phyloP scores from a whole-genome alignment of 345 rosid genomes.

The Salix arbutifolia region DNA sequence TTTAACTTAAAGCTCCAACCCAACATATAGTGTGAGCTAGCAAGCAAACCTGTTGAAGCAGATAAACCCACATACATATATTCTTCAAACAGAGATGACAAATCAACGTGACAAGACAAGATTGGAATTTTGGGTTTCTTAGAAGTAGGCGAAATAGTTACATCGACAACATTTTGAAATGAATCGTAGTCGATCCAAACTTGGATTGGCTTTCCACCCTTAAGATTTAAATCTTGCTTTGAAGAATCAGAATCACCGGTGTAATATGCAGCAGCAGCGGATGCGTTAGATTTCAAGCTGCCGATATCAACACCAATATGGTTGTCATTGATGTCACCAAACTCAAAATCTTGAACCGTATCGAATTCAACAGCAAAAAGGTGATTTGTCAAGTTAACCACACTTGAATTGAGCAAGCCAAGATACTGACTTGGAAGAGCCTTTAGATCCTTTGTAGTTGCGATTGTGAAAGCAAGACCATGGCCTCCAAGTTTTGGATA shows the following conservation, averaged over 20 bases:
- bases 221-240: conserved; percentile 13
- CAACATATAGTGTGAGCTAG: conserved; percentile 25
- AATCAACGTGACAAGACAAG: conserved; percentile 18
- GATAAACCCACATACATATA: conserved; percentile 28
- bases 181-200: conserved; percentile 32
- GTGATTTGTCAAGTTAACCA: conserved; percentile 14
- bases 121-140: conserved; percentile 18
- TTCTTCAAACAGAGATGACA: conserved; percentile 18
- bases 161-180: conserved; percentile 12
- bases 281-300: conserved; percentile 20
- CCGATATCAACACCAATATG: conserved; percentile 22
- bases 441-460: conserved; percentile 15
- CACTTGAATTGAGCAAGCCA: conserved; percentile 16
- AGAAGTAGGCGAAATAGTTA: conserved; percentile 19
- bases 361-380: conserved; percentile 24
- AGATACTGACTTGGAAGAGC: conserved; percentile 25
- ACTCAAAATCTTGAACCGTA: conserved; percentile 27
- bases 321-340: conserved; percentile 24
- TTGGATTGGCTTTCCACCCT: conserved; percentile 9
- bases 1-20: conserved; percentile 27
- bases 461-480: conserved; percentile 26
- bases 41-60: conserved; percentile 25
- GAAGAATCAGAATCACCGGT: background rate
- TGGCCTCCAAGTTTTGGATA: conserved; percentile 28
- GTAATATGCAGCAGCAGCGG: conserved; percentile 14